Conservation (phyloP, 176 grass and related monocot species). For the Melocanna baccifera region DNA sequence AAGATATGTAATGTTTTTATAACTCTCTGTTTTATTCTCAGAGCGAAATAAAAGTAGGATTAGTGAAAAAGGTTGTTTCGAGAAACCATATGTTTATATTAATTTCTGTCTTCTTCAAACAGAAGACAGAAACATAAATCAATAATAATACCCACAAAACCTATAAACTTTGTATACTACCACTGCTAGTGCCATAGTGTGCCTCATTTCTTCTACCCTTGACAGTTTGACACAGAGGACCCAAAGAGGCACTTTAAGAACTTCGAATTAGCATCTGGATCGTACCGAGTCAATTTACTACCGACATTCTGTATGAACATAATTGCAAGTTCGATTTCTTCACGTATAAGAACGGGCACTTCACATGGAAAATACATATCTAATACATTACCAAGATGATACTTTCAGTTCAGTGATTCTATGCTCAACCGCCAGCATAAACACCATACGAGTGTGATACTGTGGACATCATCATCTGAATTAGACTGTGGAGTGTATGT, state of each 20-base stretch:
- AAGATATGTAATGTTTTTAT: too few species aligned
- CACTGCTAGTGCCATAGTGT: too few species aligned
- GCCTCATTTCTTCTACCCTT: neutral
- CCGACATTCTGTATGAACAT: neutral
- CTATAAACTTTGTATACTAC: too few species aligned
- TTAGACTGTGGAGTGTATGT: neutral
- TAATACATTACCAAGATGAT: neutral
- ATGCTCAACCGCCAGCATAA: neutral
- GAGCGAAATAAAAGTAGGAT: accelerated
- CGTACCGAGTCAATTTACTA: neutral
- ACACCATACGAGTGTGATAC: neutral
- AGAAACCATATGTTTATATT: too few species aligned
- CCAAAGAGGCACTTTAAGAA: neutral
- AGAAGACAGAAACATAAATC: too few species aligned
- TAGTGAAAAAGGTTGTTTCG: accelerated
- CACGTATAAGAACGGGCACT: neutral
- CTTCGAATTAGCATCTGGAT: neutral
- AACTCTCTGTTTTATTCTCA: too few species aligned
- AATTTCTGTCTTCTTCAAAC: too few species aligned
- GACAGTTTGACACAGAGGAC: neutral
- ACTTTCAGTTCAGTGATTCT: neutral
- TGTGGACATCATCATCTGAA: neutral
- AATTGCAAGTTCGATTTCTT: neutral
- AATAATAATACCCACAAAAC: too few species aligned
- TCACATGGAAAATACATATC: neutral